Evolutionary conservation across 2,329 filamentous ascomycete species (phyloP).

Genomic region (Alternaria sp.): DNA sequence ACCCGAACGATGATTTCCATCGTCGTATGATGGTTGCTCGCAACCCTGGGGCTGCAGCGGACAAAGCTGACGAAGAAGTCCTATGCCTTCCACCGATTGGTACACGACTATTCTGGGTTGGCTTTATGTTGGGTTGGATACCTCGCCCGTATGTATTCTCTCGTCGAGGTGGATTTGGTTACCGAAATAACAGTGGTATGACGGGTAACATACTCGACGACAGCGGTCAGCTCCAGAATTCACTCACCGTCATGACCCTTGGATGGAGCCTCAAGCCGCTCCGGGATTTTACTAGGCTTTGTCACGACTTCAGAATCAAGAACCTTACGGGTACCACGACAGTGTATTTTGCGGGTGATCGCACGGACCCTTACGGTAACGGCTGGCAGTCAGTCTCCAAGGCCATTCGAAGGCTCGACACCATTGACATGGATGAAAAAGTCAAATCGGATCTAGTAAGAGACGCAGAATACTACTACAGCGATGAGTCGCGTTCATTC

Average conservation of each 20-base stretch:
- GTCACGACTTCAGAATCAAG: constrained; percentile 33
- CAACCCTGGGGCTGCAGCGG: not conserved
- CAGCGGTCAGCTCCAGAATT: constrained; percentile 25
- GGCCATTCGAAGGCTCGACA: constrained; percentile 39
- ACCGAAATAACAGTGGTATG: not conserved
- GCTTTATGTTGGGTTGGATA: constrained; percentile 13
- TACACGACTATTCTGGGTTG: constrained; percentile 40
- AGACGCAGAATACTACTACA: constrained; percentile 52
- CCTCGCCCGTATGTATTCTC: constrained; percentile 39
- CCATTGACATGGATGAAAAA: constrained; percentile 44
- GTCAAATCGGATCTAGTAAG: constrained; percentile 41
- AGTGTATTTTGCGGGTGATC: constrained; percentile 37
- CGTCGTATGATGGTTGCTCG: constrained; percentile 4
- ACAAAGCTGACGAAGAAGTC: constrained; percentile 16
- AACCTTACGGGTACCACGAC: constrained; percentile 35
- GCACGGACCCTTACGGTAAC: constrained; percentile 15
- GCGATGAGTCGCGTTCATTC: constrained; percentile 40
- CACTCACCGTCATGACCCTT: constrained; percentile 33
- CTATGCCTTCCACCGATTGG: constrained; percentile 32
- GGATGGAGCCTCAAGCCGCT: constrained; percentile 42
- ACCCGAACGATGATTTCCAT: constrained; percentile 10
- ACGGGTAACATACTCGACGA: constrained; percentile 12
- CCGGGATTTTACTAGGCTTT: constrained; percentile 31
- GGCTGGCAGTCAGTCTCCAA: constrained; percentile 38
- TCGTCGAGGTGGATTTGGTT: constrained; percentile 18